Evolutionary conservation across 768 basidiomycete species (phyloP).

Genomic region (Mycena leptocephala): DNA sequence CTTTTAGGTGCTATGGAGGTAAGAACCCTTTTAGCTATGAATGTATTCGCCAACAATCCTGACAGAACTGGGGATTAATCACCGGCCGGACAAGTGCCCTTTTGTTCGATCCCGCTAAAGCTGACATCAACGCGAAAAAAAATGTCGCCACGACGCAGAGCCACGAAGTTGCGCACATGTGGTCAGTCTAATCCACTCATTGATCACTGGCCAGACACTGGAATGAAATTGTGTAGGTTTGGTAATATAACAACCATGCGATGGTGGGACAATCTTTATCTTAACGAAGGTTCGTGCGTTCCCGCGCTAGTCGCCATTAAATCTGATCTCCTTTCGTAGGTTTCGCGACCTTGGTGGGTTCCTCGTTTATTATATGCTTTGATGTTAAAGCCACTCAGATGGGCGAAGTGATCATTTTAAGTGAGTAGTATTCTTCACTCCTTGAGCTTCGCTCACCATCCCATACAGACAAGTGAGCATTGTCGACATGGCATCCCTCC

Average conservation of each 20-base stretch:
- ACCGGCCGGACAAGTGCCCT: slow-evolving; percentile 90
- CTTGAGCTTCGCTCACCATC: slow-evolving; percentile 8
- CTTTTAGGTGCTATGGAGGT: slow-evolving; percentile 79
- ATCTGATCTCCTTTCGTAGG: slow-evolving; percentile 56
- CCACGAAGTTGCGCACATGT: slow-evolving; percentile 92
- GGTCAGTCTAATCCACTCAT: slow-evolving; percentile 56
- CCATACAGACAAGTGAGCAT: slow-evolving; percentile 67
- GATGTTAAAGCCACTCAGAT: slow-evolving; percentile 60
- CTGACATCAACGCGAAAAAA: slow-evolving; percentile 83
- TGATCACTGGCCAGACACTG: background rate
- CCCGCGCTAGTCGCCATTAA: background rate
- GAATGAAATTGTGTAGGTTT: slow-evolving; percentile 66
- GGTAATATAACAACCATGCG: slow-evolving; percentile 96
- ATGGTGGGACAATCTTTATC: slow-evolving; percentile 91
- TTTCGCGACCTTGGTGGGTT: slow-evolving; percentile 86
- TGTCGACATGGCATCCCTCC: background rate
- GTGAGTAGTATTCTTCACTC: slow-evolving; percentile 55
- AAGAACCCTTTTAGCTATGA: background rate
- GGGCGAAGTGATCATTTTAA: slow-evolving; percentile 90
- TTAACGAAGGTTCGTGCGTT: slow-evolving; percentile 75
- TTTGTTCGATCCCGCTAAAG: slow-evolving; percentile 83
- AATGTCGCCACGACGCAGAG: slow-evolving; percentile 83
- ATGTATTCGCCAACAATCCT: background rate
- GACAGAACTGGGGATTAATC: slow-evolving; percentile 58
- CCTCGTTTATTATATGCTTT: background rate